A percentile compares a stretch with the other conserved stretches of the same genome.
Evolutionary conservation across 345 rosid genomes (phyloP).

Genomic region (Raphanus sativus): DNA sequence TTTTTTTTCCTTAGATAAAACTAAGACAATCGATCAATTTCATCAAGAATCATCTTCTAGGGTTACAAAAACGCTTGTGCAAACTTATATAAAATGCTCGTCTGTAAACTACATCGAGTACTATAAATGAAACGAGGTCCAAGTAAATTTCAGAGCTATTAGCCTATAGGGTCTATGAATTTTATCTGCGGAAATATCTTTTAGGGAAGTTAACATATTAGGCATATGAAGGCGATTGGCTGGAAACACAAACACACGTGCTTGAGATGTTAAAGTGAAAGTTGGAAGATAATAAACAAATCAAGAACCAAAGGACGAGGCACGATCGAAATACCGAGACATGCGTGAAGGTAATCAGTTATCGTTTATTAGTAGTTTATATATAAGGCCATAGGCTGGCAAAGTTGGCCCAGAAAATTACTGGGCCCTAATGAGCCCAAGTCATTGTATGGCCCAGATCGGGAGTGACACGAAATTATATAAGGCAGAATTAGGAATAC

Average conservation of each 20-base stretch:
- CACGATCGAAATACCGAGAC: neutral
- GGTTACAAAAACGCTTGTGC: neutral
- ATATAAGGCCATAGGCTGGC: neutral
- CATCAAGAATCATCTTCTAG: neutral
- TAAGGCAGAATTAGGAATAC: conserved; percentile 32
- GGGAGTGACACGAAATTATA: neutral
- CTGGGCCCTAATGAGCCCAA: neutral
- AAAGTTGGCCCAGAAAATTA: neutral
- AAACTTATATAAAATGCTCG: neutral
- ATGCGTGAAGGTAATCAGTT: neutral
- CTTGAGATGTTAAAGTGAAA: neutral
- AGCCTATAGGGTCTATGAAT: neutral
- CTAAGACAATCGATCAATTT: neutral
- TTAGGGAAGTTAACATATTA: neutral
- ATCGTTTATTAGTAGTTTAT: neutral
- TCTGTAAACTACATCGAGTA: neutral
- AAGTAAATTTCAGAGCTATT: neutral
- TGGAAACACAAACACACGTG: conserved; percentile 11
- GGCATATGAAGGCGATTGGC: neutral
- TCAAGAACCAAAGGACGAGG: neutral
- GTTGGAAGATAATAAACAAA: neutral
- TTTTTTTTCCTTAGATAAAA: neutral
- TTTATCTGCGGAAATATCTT: neutral
- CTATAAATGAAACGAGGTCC: neutral
- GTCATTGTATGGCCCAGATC: neutral